phyloP scores from a whole-genome alignment of 2,329 filamentous ascomycete genomes.

The Arthrobotrys pseudoclavata region DNA sequence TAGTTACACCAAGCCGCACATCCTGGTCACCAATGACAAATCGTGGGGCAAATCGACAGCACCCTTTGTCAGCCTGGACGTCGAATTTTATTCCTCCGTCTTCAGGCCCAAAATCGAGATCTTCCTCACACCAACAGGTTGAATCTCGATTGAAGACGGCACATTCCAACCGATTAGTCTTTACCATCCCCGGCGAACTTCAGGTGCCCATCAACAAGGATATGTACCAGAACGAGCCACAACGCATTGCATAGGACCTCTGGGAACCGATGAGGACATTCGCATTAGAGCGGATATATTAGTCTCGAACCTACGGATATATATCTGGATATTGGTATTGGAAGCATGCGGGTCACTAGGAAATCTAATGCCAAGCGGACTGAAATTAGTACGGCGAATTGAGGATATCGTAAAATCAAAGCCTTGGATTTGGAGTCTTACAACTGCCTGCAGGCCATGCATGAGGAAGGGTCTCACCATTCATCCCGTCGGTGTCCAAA shows the following conservation, averaged over 20 bases:
- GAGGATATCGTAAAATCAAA: constrained; percentile 13
- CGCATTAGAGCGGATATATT: constrained; percentile 14
- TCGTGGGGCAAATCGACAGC: constrained; percentile 23
- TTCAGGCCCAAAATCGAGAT: constrained; percentile 27
- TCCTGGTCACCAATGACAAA: constrained; percentile 10
- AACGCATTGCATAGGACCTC: neutral
- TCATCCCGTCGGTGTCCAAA: constrained; percentile 47
- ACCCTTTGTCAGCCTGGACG: neutral
- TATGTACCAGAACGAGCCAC: constrained; percentile 19
- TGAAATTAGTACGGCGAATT: constrained; percentile 17
- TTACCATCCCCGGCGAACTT: constrained; percentile 56
- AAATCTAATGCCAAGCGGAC: constrained; percentile 14
- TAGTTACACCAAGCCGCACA: constrained; percentile 38
- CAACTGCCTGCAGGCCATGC: constrained; percentile 14
- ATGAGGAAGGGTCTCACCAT: constrained; percentile 40
- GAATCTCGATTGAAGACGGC: constrained; percentile 53
- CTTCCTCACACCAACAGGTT: neutral
- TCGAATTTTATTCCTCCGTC: too few relatives aligned
- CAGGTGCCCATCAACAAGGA: constrained; percentile 23
- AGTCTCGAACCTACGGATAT: too few relatives aligned
- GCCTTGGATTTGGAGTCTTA: constrained; percentile 29
- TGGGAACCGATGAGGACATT: neutral
- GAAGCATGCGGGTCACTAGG: neutral
- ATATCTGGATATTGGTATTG: too few relatives aligned
- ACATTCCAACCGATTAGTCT: constrained; percentile 39